A percentile compares a stretch with the other conserved stretches of the same genome.
Conservation (phyloP, 495 filamentous ascomycete genomes). For the Hypoxylon subgilvum region DNA sequence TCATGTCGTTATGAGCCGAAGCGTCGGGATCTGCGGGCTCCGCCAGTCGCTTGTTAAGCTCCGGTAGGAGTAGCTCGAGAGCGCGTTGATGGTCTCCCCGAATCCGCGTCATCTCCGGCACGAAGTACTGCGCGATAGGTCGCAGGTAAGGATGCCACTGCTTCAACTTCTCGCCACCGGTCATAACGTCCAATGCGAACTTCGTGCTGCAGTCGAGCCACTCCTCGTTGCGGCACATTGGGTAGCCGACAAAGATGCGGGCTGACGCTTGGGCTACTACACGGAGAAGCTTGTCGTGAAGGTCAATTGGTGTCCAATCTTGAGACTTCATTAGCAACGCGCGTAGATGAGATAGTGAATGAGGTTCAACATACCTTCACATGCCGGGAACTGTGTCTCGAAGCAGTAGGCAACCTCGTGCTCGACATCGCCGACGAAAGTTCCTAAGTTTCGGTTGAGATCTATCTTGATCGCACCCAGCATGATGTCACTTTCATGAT, state of each 20-base stretch:
- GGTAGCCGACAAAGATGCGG: constrained; percentile 59
- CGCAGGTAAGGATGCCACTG: constrained; percentile 43
- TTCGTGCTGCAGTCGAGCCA: constrained; percentile 62
- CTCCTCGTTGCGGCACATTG: constrained; percentile 57
- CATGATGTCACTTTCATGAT: constrained; percentile 44
- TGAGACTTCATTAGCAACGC: constrained; percentile 20
- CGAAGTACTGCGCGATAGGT: constrained; percentile 40
- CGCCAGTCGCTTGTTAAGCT: constrained; percentile 29
- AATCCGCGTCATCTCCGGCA: constrained; percentile 40
- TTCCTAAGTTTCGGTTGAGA: constrained; percentile 53
- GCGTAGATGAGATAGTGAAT: neutral
- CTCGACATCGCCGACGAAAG: constrained; percentile 47
- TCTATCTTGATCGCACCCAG: constrained; percentile 50
- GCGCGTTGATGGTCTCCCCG: constrained; percentile 37
- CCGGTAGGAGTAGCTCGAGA: constrained; percentile 33
- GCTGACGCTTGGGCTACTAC: constrained; percentile 60
- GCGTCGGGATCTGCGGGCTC: constrained; percentile 4
- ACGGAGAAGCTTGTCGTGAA: constrained; percentile 44
- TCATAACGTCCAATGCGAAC: constrained; percentile 55
- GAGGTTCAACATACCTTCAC: constrained; percentile 42
- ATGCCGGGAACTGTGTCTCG: constrained; percentile 46
- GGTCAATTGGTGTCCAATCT: constrained; percentile 47
- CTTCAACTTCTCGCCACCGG: constrained; percentile 35
- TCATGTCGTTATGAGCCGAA: constrained; percentile 32
- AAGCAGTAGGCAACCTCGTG: constrained; percentile 47